Evolutionary conservation across 2,329 filamentous ascomycete genomes (phyloP).

Genomic region (Pyrenochaeta sp.): DNA sequence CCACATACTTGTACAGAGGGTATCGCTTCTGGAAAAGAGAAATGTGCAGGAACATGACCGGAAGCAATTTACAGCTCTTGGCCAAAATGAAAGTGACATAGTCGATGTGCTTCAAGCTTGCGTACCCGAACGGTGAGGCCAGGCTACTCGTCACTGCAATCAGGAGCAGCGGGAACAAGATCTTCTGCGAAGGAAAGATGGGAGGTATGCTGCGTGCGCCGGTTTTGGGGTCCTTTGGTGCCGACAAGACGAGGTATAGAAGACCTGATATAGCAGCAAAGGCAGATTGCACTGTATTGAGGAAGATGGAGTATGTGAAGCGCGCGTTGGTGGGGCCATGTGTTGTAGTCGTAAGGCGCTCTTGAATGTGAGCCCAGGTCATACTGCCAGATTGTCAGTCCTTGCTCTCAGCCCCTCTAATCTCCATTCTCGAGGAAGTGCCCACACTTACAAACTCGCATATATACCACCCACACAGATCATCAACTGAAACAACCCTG

Average conservation of each 20-base stretch:
- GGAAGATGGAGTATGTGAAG: slow-evolving; percentile 92
- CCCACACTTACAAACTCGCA: slow-evolving; percentile 79
- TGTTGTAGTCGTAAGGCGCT: slow-evolving; percentile 92
- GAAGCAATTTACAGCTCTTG: slow-evolving; percentile 98
- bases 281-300: slow-evolving; percentile 93
- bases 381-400: slow-evolving; percentile 61
- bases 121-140: slow-evolving; percentile 95
- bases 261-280: slow-evolving; percentile 86
- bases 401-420: background rate
- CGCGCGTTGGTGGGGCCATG: slow-evolving; percentile 72
- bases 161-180: slow-evolving; percentile 80
- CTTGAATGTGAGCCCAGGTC: slow-evolving; percentile 96
- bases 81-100: slow-evolving; percentile 98
- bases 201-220: slow-evolving; percentile 52
- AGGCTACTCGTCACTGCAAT: slow-evolving; percentile 89
- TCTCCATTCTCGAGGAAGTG: background rate
- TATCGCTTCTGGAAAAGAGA: slow-evolving; percentile 89
- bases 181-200: slow-evolving; percentile 79
- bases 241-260: slow-evolving; percentile 75
- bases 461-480: slow-evolving; percentile 96
- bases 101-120: slow-evolving; percentile 90
- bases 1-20: slow-evolving; percentile 94
- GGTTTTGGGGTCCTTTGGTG: slow-evolving; percentile 59
- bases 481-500: slow-evolving; percentile 77
- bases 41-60: slow-evolving; percentile 96